Evolutionary conservation across 805 yeast species (phyloP).

Genomic region (Myxozyma sirexii): DNA sequence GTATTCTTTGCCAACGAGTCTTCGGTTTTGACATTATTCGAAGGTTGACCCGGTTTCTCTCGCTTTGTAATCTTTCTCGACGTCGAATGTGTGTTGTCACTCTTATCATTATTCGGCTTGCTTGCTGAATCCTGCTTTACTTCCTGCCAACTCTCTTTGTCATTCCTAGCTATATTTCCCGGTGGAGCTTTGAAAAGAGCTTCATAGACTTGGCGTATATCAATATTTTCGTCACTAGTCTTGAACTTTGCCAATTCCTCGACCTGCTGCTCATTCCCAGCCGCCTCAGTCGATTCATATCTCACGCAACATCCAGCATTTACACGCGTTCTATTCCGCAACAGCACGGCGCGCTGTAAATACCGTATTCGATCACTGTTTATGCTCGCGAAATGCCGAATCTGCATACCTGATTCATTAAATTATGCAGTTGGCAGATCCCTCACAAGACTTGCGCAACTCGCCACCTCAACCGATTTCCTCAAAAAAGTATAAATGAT

Average conservation of each 20-base stretch:
- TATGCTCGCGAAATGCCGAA: too few relatives aligned
- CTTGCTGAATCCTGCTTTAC: too few relatives aligned
- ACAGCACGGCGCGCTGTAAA: too few relatives aligned
- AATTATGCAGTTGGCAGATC: too few relatives aligned
- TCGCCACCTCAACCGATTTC: too few relatives aligned
- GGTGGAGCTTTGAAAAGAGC: neutral
- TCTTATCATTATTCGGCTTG: neutral
- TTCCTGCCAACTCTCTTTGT: neutral
- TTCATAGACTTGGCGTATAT: neutral
- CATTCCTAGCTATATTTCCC: neutral
- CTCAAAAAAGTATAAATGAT: too few relatives aligned
- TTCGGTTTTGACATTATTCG: neutral
- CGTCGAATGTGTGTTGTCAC: neutral
- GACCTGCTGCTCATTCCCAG: neutral
- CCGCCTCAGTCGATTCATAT: neutral
- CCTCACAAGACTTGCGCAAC: too few relatives aligned
- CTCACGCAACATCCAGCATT: neutral
- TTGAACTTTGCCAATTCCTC: neutral
- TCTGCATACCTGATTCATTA: too few relatives aligned
- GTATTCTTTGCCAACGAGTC: neutral
- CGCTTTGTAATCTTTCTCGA: neutral
- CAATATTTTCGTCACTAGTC: neutral
- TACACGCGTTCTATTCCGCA: too few relatives aligned
- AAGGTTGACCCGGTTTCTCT: neutral
- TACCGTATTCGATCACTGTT: too few relatives aligned